Base-by-base conservation (phyloP, 805 yeast species). In the Saturnispora hagleri region DNA sequence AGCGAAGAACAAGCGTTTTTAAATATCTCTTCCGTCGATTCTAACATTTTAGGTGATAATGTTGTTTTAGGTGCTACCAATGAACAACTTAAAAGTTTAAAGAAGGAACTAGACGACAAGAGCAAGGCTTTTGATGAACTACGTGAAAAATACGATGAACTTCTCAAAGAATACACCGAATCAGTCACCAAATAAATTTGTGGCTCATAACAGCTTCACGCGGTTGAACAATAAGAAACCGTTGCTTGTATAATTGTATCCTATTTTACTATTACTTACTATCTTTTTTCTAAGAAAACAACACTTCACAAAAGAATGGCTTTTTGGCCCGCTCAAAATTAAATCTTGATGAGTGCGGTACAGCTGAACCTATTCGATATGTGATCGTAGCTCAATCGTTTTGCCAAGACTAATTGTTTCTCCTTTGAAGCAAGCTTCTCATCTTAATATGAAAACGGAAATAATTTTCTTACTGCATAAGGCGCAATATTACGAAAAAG, bases 1-100 rank as follows among this genome's bases (percentile, higher is more conserved):
- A 51, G 63, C 9, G 82, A 84, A 57, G 84, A 82, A 55, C 60
- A 73, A 36, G 70, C 70, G 46, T 82, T 83, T 62, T 69, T 70
- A 51, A 72, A 76, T 56, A 63, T 73, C 47, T 62, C 74, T 3
- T 60, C 57, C 31, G 65, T 73, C 13, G 65, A 69, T 31, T 73
- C 82, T 4, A 57, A 57, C n/a, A 44, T 52, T 0, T 26, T 40
- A 15, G 48, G 53, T 17, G 20, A 47, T 5, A 54, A 51, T 17
- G 31, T 51, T 4, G 48, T 50, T 20, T 15, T 44, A 12, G 52
- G 47, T 22, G 44, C 42, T 13, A 50, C 51, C 8, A 43, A 38
- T 5, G 53, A 50, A 6, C 43, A 47, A 3, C 42, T 49, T 7
- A 43, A 48, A 17, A 41, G 42, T 20, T 17, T 58, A 7, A 51